These are phyloP conservation scores for Peronospora farinosa DNA, from an alignment of 352 stramenopile genomes.

Conservation along the genomic window DNA sequence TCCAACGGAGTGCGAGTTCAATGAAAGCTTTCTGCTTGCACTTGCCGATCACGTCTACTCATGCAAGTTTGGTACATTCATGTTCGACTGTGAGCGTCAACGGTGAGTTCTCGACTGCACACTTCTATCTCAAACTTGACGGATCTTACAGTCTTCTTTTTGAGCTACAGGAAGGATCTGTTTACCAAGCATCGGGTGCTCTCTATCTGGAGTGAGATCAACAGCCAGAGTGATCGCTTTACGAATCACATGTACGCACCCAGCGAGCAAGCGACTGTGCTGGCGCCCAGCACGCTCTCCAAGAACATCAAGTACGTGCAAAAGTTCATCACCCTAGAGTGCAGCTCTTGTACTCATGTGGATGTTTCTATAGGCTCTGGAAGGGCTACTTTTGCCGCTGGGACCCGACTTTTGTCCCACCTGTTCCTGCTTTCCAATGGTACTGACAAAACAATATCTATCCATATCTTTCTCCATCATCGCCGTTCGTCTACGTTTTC, in stretches of 20 bases:
- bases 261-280: slow-evolving; percentile 32
- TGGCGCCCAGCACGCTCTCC: slow-evolving; percentile 70
- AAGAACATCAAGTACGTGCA: slow-evolving; percentile 84
- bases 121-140: background rate
- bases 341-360: slow-evolving; percentile 8
- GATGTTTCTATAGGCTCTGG: slow-evolving; percentile 52
- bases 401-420: slow-evolving; percentile 72
- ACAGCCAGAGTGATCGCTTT: slow-evolving; percentile 63
- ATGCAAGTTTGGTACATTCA: slow-evolving; percentile 96
- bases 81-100: slow-evolving; percentile 94
- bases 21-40: slow-evolving; percentile 85
- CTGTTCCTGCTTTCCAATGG: slow-evolving; percentile 58
- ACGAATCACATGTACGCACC: slow-evolving; percentile 62
- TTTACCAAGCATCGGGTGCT: slow-evolving; percentile 70
- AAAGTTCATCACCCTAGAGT: background rate
- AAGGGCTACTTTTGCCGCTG: slow-evolving; percentile 83
- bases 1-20: slow-evolving; percentile 97
- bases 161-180: slow-evolving; percentile 53
- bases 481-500: slow-evolving; percentile 7
- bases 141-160: slow-evolving; percentile 6
- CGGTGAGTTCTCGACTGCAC: slow-evolving; percentile 31
- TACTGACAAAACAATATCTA: slow-evolving; percentile 39
- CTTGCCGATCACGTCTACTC: slow-evolving; percentile 95
- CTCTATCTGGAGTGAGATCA: slow-evolving; percentile 79
- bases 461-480: slow-evolving; percentile 1